Base-by-base conservation (phyloP, 2,329 filamentous ascomycete genomes). In the Aspergillus nomiae region DNA sequence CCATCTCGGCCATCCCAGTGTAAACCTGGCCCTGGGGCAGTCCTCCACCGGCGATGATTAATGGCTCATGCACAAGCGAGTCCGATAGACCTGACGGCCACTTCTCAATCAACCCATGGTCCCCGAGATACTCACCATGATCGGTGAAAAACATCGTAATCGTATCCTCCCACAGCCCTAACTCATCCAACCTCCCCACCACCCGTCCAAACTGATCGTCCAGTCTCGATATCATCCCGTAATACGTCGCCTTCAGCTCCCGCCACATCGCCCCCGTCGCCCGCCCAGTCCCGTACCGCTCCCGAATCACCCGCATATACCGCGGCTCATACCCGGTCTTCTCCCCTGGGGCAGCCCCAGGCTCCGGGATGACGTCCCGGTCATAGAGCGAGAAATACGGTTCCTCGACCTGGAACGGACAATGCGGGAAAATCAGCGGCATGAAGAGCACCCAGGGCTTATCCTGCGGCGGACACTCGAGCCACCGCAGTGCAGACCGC, bases 321-420 rank as follows among this genome's bases (percentile, higher is more conserved):
- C 45, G 45, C 14, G 45, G 45, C 3, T 48, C 45, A 48, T 48
- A 19, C 45, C 45, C 45, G 0, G 45, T 48, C 6, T 26, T 48
- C 43, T 24, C n/a, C 14, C 24, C 45, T 11, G 45, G 11, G 12
- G 4, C n/a, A 21, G 24, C 21, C 5, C 12, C 45, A 28, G 45
- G 45, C 5, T 14, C 45, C 3, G 24, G 21, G 4, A 48, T 26
- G 7, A 6, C 58, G 0, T 66, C 57, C 4, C 80, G 75, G 34
- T 80, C 73, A 56, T 84, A 82, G 79, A 82, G 82, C 11, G 76
- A 80, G 61, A 83, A 82, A 59, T 78, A 83, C 0, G 81, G 81
- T 68, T 83, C 81, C 61, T 84, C 82, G 1, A 83, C 80, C 26
- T 79, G 73, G 41, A 83, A 83, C 0, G 81, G 81, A n/a, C 78